Evolutionary conservation across 345 rosid genomes (phyloP), one percentile per base, ranked within the genome.

Genomic region (Mercurialis annua): DNA sequence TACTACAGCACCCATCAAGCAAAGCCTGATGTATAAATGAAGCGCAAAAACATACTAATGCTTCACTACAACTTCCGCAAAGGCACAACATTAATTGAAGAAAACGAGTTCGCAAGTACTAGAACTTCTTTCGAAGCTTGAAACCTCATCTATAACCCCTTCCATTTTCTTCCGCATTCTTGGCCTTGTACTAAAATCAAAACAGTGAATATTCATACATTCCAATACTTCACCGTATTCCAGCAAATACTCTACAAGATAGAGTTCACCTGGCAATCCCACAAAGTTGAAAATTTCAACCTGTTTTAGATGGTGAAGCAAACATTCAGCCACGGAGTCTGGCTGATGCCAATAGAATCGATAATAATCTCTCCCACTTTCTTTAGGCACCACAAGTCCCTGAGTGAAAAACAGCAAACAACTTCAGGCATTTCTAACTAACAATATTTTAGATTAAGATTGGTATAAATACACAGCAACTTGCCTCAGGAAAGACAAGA

Each of bases 211-310:
- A 6, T 10, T 34, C 46, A 66, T 26, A 17, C 21, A 38, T 1
- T 66, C 38, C 70, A 66, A 14, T 0, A 27, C 70, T 24, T 26
- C 10, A 2, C 24, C 48, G 26, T n/a, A 14, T 12, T 66, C 10
- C 38, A 53, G 70, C 70, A 53, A 40, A 40, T 53, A 53, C 26
- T 17, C 26, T 5, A 40, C 52, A 38, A 40, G 38, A 18, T 40
- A 26, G 1, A 66, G 2, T 40, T 54, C 70, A 40, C 38, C 34
- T 10, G 15, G 36, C 33, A 40, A 5, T n/a, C 68, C 68, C 47
- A n/a, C 47, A 31, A 64, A 64, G 14, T 64, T 50, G 20, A 6
- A 29, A 17, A 64, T 65, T 53, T 65, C 69, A 17, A 51, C 11
- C 9, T 26, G 36, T 51, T 29, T 66, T 9, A 53, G 36, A 54